A percentile compares a stretch with the other conserved stretches of the same genome.
These are phyloP conservation scores for Draba incana DNA, from an alignment of 345 rosid species.

Conservation along the genomic window DNA sequence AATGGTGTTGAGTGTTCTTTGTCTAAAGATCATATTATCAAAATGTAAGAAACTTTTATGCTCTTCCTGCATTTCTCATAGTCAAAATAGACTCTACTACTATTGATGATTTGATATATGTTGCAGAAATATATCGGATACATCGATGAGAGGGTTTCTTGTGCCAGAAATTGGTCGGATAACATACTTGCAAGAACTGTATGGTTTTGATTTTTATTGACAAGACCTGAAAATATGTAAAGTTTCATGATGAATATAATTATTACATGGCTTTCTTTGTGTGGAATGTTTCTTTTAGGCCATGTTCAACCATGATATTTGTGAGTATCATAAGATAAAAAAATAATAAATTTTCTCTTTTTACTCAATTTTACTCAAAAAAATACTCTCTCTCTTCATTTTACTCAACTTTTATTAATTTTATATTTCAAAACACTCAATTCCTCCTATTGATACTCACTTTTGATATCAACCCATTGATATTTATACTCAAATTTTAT, in stretches of 20 bases:
- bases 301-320: no score
- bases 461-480: no score
- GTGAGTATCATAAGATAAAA: no score
- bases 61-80: not conserved
- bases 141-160: slow-evolving; percentile 75
- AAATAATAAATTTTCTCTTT: no score
- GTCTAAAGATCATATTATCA: slow-evolving; percentile 64
- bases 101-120: slow-evolving; percentile 8
- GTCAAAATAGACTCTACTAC: not conserved
- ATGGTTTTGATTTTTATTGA: slow-evolving; percentile 37
- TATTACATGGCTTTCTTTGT: not conserved
- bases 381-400: no score
- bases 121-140: slow-evolving; percentile 74
- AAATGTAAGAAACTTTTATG: slow-evolving; percentile 63
- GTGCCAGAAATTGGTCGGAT: slow-evolving; percentile 79
- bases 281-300: slow-evolving; percentile 41
- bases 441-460: no score
- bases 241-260: no score
- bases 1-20: slow-evolving; percentile 62
- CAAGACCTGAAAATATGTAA: not conserved
- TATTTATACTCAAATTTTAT: no score
- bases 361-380: no score
- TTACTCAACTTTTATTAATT: no score
- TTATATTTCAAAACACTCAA: no score
- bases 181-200: slow-evolving; percentile 82